These are phyloP conservation scores for Starmera stellimalicola DNA, from an alignment of 1,139 yeast species.

Conservation along the genomic window DNA sequence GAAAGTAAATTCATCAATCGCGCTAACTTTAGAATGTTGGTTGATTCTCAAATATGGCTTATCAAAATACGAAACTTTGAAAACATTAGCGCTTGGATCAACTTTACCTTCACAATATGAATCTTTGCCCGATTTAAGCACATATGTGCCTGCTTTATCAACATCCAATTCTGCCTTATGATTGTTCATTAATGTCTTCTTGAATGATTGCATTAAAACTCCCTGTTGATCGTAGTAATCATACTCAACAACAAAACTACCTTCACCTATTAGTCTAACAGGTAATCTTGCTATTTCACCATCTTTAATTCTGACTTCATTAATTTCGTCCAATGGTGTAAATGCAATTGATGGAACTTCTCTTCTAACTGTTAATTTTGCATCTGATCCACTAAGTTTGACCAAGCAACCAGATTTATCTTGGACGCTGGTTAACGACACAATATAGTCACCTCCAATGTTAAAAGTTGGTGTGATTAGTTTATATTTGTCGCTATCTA, in stretches of 20 bases:
- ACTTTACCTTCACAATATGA: slow-evolving; percentile 63
- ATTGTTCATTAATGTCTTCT: slow-evolving; percentile 24
- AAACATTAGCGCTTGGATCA: slow-evolving; percentile 21
- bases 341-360: slow-evolving; percentile 54
- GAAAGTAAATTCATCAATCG: slow-evolving; percentile 17
- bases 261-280: slow-evolving; percentile 41
- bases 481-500: slow-evolving; percentile 28
- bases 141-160: slow-evolving; percentile 53
- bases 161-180: slow-evolving; percentile 34
- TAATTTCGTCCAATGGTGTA: slow-evolving; percentile 23
- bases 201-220: slow-evolving; percentile 16
- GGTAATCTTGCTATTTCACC: slow-evolving; percentile 56
- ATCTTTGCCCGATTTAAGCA: slow-evolving; percentile 48
- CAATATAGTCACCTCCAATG: slow-evolving; percentile 61
- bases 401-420: slow-evolving; percentile 75
- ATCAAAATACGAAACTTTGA: slow-evolving; percentile 41
- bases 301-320: slow-evolving; percentile 40
- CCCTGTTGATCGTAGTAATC: slow-evolving; percentile 25
- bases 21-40: slow-evolving; percentile 22
- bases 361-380: slow-evolving; percentile 52
- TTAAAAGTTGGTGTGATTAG: slow-evolving; percentile 46
- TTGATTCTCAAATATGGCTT: slow-evolving; percentile 43
- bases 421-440: slow-evolving; percentile 52
- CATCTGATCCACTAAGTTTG: slow-evolving; percentile 48
- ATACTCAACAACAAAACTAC: slow-evolving; percentile 39